Evolutionary conservation across 176 grass and related monocot genomes (phyloP).

Genomic region (Secale cereale): DNA sequence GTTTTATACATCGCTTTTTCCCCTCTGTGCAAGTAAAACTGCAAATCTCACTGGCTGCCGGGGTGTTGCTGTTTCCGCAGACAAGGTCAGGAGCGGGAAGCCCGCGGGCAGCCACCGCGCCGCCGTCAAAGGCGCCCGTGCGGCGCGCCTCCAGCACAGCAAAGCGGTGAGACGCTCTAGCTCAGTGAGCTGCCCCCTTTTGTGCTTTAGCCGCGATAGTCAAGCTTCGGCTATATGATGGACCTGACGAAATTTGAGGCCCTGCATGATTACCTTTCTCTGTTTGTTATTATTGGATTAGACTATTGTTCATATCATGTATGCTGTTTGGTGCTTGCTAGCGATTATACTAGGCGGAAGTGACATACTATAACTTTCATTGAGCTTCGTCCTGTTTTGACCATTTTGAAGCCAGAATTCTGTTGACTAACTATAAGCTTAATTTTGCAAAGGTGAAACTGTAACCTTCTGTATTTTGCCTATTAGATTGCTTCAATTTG

Average conservation of each 20-base stretch:
- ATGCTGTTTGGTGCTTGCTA: neutral
- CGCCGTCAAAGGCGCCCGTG: slow-evolving; percentile 61
- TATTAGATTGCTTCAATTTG: too few relatives aligned
- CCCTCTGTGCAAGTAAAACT: too few relatives aligned
- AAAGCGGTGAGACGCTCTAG: slow-evolving; percentile 55
- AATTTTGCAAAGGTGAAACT: neutral
- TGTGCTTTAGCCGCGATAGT: neutral
- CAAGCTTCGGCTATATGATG: neutral
- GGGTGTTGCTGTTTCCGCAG: slow-evolving; percentile 33
- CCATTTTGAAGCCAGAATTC: neutral
- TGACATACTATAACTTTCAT: neutral
- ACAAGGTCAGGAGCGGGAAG: slow-evolving; percentile 57
- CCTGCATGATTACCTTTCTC: neutral
- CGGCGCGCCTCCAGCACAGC: slow-evolving; percentile 73
- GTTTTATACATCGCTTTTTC: neutral
- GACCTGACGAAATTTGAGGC: neutral
- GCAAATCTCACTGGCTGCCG: neutral
- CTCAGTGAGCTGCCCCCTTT: neutral
- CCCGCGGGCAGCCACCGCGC: slow-evolving; percentile 40
- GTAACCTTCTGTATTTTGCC: neutral
- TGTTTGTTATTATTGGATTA: too few relatives aligned
- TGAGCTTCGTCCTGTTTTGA: neutral
- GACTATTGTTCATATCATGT: neutral
- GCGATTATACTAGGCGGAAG: neutral
- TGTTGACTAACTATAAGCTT: neutral